phyloP scores from a whole-genome alignment of 1,139 yeast genomes.

The Candida tetrigidarum region DNA sequence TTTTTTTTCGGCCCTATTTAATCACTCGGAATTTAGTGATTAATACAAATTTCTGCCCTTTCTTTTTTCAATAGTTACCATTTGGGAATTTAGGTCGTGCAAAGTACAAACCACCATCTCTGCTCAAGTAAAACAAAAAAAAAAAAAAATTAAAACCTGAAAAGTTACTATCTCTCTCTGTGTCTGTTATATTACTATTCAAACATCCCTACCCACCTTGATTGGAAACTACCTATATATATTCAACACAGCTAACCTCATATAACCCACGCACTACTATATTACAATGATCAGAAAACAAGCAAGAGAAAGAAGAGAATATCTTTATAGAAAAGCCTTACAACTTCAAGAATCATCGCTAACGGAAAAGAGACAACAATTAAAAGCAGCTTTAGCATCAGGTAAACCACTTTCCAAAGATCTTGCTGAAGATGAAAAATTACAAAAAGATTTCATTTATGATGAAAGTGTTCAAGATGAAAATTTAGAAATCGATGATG shows the following conservation, averaged over 20 bases:
- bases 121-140: constrained; percentile 1
- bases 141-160: not conserved
- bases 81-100: not conserved
- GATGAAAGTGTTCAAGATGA: constrained; percentile 72
- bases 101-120: constrained; percentile 1
- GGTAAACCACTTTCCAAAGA: constrained; percentile 93
- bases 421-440: constrained; percentile 80
- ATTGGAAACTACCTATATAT: constrained; percentile 75
- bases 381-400: constrained; percentile 86
- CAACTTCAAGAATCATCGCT: constrained; percentile 89
- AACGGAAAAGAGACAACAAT: constrained; percentile 83
- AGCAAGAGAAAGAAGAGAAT: constrained; percentile 95
- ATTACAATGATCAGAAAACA: constrained; percentile 75
- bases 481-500: constrained; percentile 69
- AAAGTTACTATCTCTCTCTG: not conserved
- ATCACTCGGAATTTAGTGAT: too few relatives aligned
- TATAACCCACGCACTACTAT: not conserved
- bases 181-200: not conserved
- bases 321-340: constrained; percentile 83
- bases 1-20: too few relatives aligned
- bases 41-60: too few relatives aligned
- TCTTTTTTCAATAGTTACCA: too few relatives aligned
- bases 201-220: constrained; percentile 34
- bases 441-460: constrained; percentile 81
- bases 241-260: not conserved